Evolutionary conservation across 1,284 basidiomycete species (phyloP), one percentile per base, ranked within the genome.

Genomic region (Lentinula novae-zelandiae): DNA sequence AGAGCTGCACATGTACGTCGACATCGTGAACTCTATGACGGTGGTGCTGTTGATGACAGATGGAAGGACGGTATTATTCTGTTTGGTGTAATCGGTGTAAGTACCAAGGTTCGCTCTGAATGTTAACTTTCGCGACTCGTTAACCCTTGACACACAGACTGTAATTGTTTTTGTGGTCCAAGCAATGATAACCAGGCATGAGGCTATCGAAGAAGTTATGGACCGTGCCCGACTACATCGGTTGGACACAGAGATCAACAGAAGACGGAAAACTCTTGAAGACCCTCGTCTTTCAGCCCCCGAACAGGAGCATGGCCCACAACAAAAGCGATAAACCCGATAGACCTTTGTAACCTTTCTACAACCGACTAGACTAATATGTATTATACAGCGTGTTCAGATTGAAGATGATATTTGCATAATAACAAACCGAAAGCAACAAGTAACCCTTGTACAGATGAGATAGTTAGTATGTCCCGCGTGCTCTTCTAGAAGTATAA

Each of bases 51-150:
- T 15, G 82, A 85, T 66, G 84, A 87, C 52, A 72, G 77, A 58
- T 83, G 81, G 81, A 85, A 84, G 69, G 85, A 86, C 67, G 70
- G 77, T 33, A 64, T 84, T 40, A 81, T 87, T 60, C 51, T 84
- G 12, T 75, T 75, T 13, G 77, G 79, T 9, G 71, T 83, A 10
- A 55, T 81, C 51, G 66, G 79, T 59, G 84, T 85, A 68, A 65
- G 81, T 73, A 64, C 8, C 15, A 22, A 15, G 44, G 12, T 12
- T 22, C n/a, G 49, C 27, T 42, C 27, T 27, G 27, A 27, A 3
- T 33, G 12, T 22, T 10, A 36, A 1, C 13, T 20, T 20, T 20
- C 33, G 17, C 50, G 46, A n/a, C 33, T 42, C n/a, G 22, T 33
- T 51, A 20, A 56, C 5, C 12, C 13, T 49, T 50, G 9, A 27